A percentile compares a stretch with the other conserved stretches of the same genome.
Conservation (phyloP, 495 filamentous ascomycete species). For the Pyronema domesticum region DNA sequence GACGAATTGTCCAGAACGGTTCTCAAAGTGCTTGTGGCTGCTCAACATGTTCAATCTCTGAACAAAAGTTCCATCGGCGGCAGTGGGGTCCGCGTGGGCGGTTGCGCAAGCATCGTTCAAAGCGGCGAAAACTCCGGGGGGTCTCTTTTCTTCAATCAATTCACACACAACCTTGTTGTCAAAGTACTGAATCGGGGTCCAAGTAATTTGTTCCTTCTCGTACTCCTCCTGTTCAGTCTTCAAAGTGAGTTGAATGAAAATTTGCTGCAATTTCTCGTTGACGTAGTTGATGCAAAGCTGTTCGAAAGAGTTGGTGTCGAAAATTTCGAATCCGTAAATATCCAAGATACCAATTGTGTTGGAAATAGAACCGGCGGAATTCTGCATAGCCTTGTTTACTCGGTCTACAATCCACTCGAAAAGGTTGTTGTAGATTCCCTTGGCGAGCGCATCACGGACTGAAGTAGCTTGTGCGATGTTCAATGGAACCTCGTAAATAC, state of each 20-base stretch:
- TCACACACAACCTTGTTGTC: slow-evolving; percentile 99
- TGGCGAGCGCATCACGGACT: slow-evolving; percentile 84
- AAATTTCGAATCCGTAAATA: slow-evolving; percentile 99
- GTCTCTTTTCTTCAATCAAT: slow-evolving; percentile 80
- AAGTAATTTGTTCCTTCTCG: slow-evolving; percentile 85
- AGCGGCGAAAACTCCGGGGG: slow-evolving; percentile 86
- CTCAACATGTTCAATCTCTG: slow-evolving; percentile 75
- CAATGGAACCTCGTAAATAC: slow-evolving; percentile 77
- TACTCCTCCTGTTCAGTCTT: slow-evolving; percentile 98
- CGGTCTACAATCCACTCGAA: slow-evolving; percentile 98
- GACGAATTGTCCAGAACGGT: slow-evolving; percentile 87
- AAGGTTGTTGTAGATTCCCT: slow-evolving; percentile 90
- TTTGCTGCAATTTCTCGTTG: slow-evolving; percentile 98
- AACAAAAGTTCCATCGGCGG: slow-evolving; percentile 90
- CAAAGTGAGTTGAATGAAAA: slow-evolving; percentile 95
- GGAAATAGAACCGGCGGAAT: slow-evolving; percentile 44
- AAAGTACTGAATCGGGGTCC: slow-evolving; percentile 98
- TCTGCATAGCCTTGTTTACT: slow-evolving; percentile 75
- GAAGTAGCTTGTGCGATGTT: slow-evolving; percentile 81
- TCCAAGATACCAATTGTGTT: slow-evolving; percentile 95
- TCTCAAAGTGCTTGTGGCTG: slow-evolving; percentile 76
- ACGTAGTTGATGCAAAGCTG: slow-evolving; percentile 99
- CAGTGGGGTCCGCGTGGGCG: slow-evolving; percentile 81
- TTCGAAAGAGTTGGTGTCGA: slow-evolving; percentile 97
- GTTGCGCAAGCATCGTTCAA: slow-evolving; percentile 96